phyloP scores from a whole-genome alignment of 176 grass and related monocot species.

The Metroxylon sagu region DNA sequence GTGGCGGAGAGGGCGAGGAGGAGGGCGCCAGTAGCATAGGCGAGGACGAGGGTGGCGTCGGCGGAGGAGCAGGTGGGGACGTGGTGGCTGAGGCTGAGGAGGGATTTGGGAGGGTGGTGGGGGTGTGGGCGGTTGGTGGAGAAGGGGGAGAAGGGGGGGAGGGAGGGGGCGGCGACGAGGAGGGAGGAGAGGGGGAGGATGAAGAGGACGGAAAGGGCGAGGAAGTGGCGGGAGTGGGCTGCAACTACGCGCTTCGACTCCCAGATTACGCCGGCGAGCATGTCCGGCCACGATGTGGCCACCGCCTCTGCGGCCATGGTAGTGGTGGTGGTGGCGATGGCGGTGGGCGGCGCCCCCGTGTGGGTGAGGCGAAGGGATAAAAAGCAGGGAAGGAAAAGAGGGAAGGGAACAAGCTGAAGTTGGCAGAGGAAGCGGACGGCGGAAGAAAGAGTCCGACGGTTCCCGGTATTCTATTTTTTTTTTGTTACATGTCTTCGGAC shows the following conservation, averaged over 20 bases:
- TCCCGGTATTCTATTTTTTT: too few species aligned
- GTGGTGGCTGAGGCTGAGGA: neutral
- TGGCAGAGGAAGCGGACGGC: conserved; percentile 14
- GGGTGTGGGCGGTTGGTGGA: neutral
- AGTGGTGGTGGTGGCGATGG: too few species aligned
- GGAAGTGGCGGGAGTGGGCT: too few species aligned
- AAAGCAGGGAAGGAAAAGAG: conserved; percentile 2
- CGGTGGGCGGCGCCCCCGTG: neutral
- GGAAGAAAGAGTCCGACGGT: conserved; percentile 3
- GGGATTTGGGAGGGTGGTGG: neutral
- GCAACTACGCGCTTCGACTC: too few species aligned
- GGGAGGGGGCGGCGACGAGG: neutral
- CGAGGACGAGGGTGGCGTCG: neutral
- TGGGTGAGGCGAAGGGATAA: neutral
- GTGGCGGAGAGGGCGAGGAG: conserved; percentile 7
- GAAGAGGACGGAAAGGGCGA: conserved; percentile 5
- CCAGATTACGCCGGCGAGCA: too few species aligned
- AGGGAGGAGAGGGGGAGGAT: conserved; percentile 15
- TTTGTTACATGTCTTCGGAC: too few species aligned
- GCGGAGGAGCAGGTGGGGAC: neutral
- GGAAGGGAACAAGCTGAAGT: conserved; percentile 8
- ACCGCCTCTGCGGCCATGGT: too few species aligned
- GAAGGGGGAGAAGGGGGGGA: neutral
- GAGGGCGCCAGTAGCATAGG: conserved; percentile 2
- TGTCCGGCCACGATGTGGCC: too few species aligned